phyloP scores from a whole-genome alignment of 345 rosid genomes.

The Rhodamnia rubescens region DNA sequence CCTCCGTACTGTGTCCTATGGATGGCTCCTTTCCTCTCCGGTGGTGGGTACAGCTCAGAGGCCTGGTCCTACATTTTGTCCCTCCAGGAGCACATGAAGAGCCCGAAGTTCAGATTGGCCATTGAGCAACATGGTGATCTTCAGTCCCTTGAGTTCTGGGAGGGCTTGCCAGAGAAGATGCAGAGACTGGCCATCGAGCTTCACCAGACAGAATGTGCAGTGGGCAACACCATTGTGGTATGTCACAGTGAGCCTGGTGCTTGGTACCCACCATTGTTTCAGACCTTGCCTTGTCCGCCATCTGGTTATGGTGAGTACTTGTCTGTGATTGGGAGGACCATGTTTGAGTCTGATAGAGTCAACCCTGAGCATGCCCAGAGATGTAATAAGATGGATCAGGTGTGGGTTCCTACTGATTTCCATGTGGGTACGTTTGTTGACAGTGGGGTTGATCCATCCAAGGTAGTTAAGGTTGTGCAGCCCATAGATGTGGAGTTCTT shows the following conservation, averaged over 20 bases:
- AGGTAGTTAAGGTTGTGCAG: slow-evolving; percentile 73
- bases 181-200: slow-evolving; percentile 37
- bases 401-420: slow-evolving; percentile 90
- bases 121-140: slow-evolving; percentile 76
- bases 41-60: slow-evolving; percentile 93
- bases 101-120: slow-evolving; percentile 39
- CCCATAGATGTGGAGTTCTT: slow-evolving; percentile 68
- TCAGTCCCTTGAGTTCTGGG: slow-evolving; percentile 53
- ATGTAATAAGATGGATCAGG: slow-evolving; percentile 63
- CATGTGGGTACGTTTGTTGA: slow-evolving; percentile 55
- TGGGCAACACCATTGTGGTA: slow-evolving; percentile 56
- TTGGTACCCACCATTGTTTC: slow-evolving; percentile 79
- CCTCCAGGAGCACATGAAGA: slow-evolving; percentile 20
- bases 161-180: slow-evolving; percentile 43
- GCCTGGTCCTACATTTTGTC: slow-evolving; percentile 75
- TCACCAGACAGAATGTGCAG: slow-evolving; percentile 32
- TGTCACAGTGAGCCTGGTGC: slow-evolving; percentile 97
- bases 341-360: slow-evolving; percentile 84
- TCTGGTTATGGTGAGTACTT: slow-evolving; percentile 34
- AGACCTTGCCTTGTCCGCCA: slow-evolving; percentile 76
- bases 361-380: slow-evolving; percentile 46
- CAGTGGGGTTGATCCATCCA: slow-evolving; percentile 69
- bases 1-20: slow-evolving; percentile 57
- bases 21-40: slow-evolving; percentile 92
- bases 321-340: slow-evolving; percentile 68